Evolutionary conservation across 2,329 filamentous ascomycete genomes (phyloP), one percentile per base, ranked within the genome.

Genomic region (Phaeoacremonium minimum): DNA sequence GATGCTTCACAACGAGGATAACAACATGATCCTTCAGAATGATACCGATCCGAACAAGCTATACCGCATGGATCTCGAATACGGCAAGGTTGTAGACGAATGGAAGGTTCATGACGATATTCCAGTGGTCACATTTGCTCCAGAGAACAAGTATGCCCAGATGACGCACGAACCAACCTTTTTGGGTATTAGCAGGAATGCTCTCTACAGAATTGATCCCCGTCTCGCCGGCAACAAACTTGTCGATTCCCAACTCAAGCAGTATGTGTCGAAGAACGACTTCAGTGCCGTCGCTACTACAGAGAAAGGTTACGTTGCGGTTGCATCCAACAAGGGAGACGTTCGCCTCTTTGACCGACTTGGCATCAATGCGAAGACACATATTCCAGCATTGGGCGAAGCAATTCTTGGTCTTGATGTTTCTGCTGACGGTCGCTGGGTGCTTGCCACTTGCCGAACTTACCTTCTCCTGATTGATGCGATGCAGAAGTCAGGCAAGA

Each of bases 31-130:
- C 42, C 63, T 96, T 40, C 90, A 96, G 59, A 90, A 94, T 50
- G 71, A 74, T 33, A 58, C 82, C 35, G 85, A 97, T 46, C 87
- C 91, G 2, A 91, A 95, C 66, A 89, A 87, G 35, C 75, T 98
- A 2, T 98, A 90, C 60, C 87, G 87, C 31, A 97, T 98, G 93
- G 93, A 98, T 64, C 73, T 98, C 30, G 91, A 98, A 60, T 94
- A 94, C 50, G 93, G 93, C 48, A 97, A 96, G 66, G 87, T 98
- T 22, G 89, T 97, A 3, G 93, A 98, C 54, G 93, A 98, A 62
- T 98, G 93, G 93, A 95, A 95, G 51, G 77, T 98, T 12, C 91
- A 98, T 55, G 91, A 98, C 44, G 87, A 97, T 56, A 96, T 98
- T 37, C 84, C 87, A 0, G 87, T 97, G 43, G 81, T 87, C 37